Conservation (phyloP, 352 stramenopile genomes). For the Pythium brachiatum region DNA sequence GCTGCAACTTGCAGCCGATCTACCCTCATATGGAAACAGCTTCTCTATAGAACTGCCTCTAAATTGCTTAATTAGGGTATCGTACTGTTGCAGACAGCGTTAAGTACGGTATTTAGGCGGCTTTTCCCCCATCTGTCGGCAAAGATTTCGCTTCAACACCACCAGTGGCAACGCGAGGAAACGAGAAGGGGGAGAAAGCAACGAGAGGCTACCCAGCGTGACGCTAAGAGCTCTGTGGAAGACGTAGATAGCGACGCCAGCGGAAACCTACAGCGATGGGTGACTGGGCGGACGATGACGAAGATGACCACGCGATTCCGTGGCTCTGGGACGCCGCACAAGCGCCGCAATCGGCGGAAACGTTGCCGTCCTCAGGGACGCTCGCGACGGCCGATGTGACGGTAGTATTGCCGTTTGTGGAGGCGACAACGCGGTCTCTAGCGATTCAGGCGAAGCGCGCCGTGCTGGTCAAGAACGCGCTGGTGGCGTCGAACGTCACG, state of each 20-base stretch:
- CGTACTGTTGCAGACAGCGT: background rate
- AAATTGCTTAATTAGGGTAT: background rate
- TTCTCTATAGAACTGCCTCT: background rate
- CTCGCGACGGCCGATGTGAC: slow-evolving; percentile 39
- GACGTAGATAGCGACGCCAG: background rate
- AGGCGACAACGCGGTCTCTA: slow-evolving; percentile 43
- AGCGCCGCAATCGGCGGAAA: slow-evolving; percentile 8
- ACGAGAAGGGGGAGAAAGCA: background rate
- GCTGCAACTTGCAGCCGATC: background rate
- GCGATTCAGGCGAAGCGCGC: slow-evolving; percentile 73
- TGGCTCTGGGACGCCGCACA: background rate
- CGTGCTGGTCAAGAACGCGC: slow-evolving; percentile 59
- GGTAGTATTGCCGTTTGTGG: slow-evolving; percentile 59
- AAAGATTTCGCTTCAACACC: slow-evolving; percentile 36
- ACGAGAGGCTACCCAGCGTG: background rate
- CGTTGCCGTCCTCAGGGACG: slow-evolving; percentile 57
- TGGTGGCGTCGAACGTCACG: slow-evolving; percentile 63
- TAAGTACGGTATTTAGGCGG: background rate
- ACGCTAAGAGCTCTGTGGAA: background rate
- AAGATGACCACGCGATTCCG: background rate
- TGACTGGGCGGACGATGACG: background rate
- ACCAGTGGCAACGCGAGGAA: background rate
- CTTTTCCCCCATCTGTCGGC: slow-evolving; percentile 22
- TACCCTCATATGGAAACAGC: background rate
- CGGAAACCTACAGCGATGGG: background rate